These are phyloP conservation scores for Yamadazyma insecticola DNA, from an alignment of 805 yeast species.

Conservation along the genomic window DNA sequence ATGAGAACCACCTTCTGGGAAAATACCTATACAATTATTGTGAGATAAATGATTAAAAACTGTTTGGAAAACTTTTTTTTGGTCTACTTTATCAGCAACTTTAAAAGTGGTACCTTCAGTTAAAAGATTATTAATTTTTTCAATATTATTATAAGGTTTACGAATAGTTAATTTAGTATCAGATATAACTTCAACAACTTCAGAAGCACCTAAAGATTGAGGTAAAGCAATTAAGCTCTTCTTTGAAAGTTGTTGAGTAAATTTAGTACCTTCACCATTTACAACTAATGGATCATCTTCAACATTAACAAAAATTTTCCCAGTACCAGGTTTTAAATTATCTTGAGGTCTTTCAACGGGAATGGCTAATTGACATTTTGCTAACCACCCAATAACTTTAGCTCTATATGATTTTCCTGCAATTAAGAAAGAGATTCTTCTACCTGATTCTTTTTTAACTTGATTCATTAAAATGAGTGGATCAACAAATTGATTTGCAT, in stretches of 20 bases:
- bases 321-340: conserved; percentile 61
- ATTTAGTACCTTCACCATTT: conserved; percentile 62
- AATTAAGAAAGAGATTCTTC: conserved; percentile 75
- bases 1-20: conserved; percentile 98
- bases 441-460: conserved; percentile 58
- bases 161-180: conserved; percentile 68
- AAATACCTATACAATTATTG: conserved; percentile 84
- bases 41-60: conserved; percentile 81
- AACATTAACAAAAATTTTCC: conserved; percentile 55
- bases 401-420: conserved; percentile 75
- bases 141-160: conserved; percentile 61
- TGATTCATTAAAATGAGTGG: conserved; percentile 82
- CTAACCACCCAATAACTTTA: conserved; percentile 66
- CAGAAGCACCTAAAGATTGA: conserved; percentile 69
- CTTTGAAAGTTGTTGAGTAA: conserved; percentile 56
- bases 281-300: conserved; percentile 50
- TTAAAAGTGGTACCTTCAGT: conserved; percentile 55
- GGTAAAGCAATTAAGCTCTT: conserved; percentile 77
- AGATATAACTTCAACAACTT: conserved; percentile 59
- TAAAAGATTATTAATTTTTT: conserved; percentile 41
- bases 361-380: conserved; percentile 73
- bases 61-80: conserved; percentile 71
- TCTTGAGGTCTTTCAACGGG: conserved; percentile 95
- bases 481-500: conserved; percentile 88
- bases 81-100: conserved; percentile 81